Conservation (phyloP, 805 yeast species). For the Priceomyces haplophilus region DNA sequence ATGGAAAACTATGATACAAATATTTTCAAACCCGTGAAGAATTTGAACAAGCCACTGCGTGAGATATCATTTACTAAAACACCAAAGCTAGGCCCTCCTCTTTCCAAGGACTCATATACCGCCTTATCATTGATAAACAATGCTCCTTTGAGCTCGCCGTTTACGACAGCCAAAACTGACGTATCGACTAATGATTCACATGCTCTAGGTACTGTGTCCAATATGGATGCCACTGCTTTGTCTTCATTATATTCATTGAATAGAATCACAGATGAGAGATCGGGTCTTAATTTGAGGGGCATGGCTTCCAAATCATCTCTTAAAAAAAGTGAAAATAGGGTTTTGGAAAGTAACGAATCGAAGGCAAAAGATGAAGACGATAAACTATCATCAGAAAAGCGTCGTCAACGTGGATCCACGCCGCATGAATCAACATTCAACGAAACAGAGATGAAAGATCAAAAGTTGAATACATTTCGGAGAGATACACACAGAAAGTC, state of each 20-base stretch:
- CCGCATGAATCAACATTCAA: background rate
- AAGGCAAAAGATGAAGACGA: background rate
- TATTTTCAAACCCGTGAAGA: conserved; percentile 41
- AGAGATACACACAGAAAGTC: conserved; percentile 2
- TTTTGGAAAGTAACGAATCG: background rate
- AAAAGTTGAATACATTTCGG: background rate
- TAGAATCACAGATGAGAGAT: conserved; percentile 21
- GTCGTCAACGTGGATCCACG: background rate
- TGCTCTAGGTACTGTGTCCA: conserved; percentile 38
- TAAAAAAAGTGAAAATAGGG: background rate
- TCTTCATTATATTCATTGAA: conserved; percentile 37
- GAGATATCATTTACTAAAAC: background rate
- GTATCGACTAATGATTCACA: conserved; percentile 31
- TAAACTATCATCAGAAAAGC: background rate
- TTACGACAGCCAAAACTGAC: conserved; percentile 21
- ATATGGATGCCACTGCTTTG: conserved; percentile 33
- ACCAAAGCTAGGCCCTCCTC: conserved; percentile 2
- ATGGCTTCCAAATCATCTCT: conserved; percentile 4
- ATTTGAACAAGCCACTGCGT: background rate
- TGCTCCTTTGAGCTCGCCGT: conserved; percentile 11
- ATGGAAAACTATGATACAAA: conserved; percentile 68
- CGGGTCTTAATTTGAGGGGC: background rate
- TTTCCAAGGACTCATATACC: conserved; percentile 12
- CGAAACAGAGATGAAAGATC: background rate
- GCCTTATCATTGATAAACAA: conserved; percentile 26